Conservation (phyloP, 352 stramenopile genomes). For the Phytophthora ramorum region DNA sequence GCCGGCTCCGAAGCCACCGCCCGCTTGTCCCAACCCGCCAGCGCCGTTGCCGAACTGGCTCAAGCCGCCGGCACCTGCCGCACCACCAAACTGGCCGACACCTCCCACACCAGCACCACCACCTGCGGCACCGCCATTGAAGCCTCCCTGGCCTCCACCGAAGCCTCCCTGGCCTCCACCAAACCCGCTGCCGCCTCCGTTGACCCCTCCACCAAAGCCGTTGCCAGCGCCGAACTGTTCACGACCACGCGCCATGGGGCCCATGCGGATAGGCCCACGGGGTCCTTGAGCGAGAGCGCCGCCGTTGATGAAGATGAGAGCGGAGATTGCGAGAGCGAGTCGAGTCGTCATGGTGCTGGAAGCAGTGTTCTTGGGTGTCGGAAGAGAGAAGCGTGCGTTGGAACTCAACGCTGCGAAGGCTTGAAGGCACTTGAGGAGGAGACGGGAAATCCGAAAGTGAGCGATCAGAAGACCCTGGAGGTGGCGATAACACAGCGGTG, state of each 20-base stretch:
- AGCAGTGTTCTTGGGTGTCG: not conserved
- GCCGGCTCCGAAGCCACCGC: not conserved
- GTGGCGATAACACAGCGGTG: not conserved
- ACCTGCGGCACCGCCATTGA: not conserved
- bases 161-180: not conserved
- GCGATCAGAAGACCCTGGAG: not conserved
- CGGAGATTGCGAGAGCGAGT: slow-evolving; percentile 23
- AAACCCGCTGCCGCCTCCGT: slow-evolving; percentile 1
- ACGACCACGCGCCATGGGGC: slow-evolving; percentile 13
- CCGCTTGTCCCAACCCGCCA: not conserved
- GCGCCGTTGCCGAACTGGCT: not conserved
- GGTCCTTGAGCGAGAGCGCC: slow-evolving; percentile 26
- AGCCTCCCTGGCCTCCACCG: not conserved
- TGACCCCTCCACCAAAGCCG: not conserved
- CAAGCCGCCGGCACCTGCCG: not conserved
- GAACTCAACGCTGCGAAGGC: not conserved
- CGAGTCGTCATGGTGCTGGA: slow-evolving; percentile 23
- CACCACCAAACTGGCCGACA: not conserved
- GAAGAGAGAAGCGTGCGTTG: not conserved
- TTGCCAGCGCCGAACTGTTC: slow-evolving; percentile 26
- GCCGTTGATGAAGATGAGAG: slow-evolving; percentile 19
- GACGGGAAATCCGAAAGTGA: slow-evolving; percentile 30
- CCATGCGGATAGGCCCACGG: slow-evolving; percentile 20
- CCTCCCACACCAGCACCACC: not conserved
- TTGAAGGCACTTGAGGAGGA: slow-evolving; percentile 7